Percentiles rank a stretch among this genome's conserved stretches.
Evolutionary conservation across 2,329 filamentous ascomycete genomes (phyloP).

Genomic region (Tolypocladium tundrense): DNA sequence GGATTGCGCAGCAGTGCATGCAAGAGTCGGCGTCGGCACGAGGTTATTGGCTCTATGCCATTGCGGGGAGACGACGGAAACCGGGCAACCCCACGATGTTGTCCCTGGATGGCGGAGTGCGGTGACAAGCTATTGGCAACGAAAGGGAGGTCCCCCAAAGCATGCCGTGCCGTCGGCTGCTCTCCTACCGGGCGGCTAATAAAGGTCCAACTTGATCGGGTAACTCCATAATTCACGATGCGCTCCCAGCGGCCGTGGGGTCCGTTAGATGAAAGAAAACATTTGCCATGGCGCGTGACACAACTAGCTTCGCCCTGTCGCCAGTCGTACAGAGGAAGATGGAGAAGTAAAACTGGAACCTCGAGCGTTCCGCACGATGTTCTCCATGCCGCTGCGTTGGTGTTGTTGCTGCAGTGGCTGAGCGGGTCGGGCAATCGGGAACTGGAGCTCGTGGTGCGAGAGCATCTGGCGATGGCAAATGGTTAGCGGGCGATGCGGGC

Average conservation of each 20-base stretch:
- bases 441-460: too few relatives aligned
- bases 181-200: too few relatives aligned
- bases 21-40: not conserved
- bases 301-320: not conserved
- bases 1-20: not conserved
- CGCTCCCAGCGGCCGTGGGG: not conserved
- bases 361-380: not conserved
- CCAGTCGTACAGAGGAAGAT: not conserved
- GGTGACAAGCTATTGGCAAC: not conserved
- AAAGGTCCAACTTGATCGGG: not conserved
- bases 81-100: not conserved
- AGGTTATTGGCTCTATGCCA: not conserved
- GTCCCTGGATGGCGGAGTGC: not conserved
- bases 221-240: not conserved
- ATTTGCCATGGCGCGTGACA: not conserved
- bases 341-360: not conserved
- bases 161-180: too few relatives aligned
- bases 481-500: not conserved
- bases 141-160: not conserved
- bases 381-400: not conserved
- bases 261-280: not conserved
- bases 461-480: not conserved
- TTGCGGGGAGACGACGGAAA: not conserved
- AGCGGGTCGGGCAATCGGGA: not conserved
- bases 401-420: not conserved